These are phyloP conservation scores for Asterophora parasitica DNA, from an alignment of 768 basidiomycete genomes.

Conservation along the genomic window DNA sequence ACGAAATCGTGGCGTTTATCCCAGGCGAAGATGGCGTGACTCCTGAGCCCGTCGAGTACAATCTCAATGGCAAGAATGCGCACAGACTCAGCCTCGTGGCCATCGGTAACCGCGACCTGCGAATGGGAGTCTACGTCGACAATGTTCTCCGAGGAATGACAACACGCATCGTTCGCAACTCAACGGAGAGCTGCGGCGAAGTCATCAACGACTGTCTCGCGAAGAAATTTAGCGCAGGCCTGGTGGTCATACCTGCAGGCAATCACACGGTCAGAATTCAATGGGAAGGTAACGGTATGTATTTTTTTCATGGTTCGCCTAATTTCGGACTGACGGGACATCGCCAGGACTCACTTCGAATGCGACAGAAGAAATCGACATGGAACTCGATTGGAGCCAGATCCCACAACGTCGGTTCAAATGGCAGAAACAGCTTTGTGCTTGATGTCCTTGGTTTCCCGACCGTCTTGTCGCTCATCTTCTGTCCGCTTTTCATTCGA, in stretches of 20 bases:
- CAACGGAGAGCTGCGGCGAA: constrained; percentile 16
- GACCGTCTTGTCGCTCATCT: too few species aligned
- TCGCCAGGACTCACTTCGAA: constrained; percentile 9
- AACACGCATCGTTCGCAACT: constrained; percentile 13
- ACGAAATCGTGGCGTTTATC: constrained; percentile 11
- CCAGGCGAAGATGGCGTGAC: constrained; percentile 14
- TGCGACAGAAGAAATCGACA: constrained; percentile 5
- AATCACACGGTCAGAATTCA: constrained; percentile 20
- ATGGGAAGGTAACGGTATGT: constrained; percentile 19
- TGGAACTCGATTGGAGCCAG: constrained; percentile 12
- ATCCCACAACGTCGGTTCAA: constrained; percentile 11
- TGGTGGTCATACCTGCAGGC: constrained; percentile 16
- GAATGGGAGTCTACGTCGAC: constrained; percentile 19
- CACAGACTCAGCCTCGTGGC: constrained; percentile 17
- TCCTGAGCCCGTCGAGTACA: constrained; percentile 19
- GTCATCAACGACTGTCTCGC: constrained; percentile 12
- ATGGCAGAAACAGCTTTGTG: constrained; percentile 11
- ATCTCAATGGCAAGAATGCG: constrained; percentile 12
- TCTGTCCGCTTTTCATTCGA: too few species aligned
- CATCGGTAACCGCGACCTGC: constrained; percentile 18
- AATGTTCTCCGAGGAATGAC: constrained; percentile 12
- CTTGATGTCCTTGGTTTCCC: too few species aligned
- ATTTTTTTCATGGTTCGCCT: neutral
- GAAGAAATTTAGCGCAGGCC: constrained; percentile 16
- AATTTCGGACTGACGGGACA: neutral